Evolutionary conservation across 768 basidiomycete species (phyloP), one percentile per base, ranked within the genome.

Genomic region (Phylloporus sp.): DNA sequence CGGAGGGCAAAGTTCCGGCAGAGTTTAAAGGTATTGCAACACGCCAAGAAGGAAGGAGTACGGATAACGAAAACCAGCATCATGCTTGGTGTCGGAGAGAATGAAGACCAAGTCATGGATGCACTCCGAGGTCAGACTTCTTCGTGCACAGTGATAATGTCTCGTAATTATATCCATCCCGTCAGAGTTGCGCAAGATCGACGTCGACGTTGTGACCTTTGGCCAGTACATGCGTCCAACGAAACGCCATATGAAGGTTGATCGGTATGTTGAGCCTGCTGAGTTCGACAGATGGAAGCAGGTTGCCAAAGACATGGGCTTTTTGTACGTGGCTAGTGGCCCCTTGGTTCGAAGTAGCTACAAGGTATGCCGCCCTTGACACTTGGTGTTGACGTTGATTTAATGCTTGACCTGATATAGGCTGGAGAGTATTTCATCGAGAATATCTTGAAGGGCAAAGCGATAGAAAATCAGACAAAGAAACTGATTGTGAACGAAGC

Each of bases 161-260:
- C 14, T 35, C 27, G 5, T 35, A 24, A 33, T 44, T 26, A 54
- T 18, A 38, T 40, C 24, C 8, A 2, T n/a, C 9, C 35, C 48
- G 29, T 37, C 63, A 98, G 96, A 95, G 53, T 77, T 98, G 7
- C 85, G 95, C 35, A 84, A 83, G 54, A 73, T 82, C 37, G 78
- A 91, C 55, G 94, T 98, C 36, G 95, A 98, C 60, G 95, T 99
- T 6, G 92, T 99, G 23, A 99, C 96, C 2, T 98, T 99, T 63
- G 96, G 96, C 3, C 96, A 99, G 70, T 99, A 99, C 68, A 98
- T 99, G 96, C 86, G 96, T 39, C 96, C 96, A 7, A 97, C 96
- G 9, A 98, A 98, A 68, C 80, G 84, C 23, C 96, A 99, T 68
- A 98, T 99, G 96, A 99, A 98, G 68, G 96, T 99, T 9, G 86